These are phyloP conservation scores for Spathaspora gorwiae DNA, from an alignment of 805 yeast genomes.

Conservation along the genomic window DNA sequence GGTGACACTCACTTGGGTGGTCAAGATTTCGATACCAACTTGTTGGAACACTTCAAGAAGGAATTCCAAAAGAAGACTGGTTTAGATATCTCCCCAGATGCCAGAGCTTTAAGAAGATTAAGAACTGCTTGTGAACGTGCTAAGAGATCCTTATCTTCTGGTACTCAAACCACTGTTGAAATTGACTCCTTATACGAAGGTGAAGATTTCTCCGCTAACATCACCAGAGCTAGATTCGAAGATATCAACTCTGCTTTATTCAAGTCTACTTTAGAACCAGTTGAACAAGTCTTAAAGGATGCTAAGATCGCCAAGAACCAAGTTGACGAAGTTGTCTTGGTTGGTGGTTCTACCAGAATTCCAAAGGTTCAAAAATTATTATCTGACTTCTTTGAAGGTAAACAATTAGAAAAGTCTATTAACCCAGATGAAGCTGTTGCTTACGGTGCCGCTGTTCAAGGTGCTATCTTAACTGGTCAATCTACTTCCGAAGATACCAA, in stretches of 20 bases:
- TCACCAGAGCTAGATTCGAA: conserved; percentile 50
- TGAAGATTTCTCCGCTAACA: conserved; percentile 46
- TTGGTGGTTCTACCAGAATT: conserved; percentile 51
- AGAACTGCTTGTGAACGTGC: conserved; percentile 52
- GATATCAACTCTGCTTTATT: conserved; percentile 46
- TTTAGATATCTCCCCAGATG: conserved; percentile 41
- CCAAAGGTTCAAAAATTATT: conserved; percentile 48
- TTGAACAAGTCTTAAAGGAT: conserved; percentile 47
- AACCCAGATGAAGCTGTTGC: conserved; percentile 52
- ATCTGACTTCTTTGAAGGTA: conserved; percentile 48
- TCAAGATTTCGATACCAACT: conserved; percentile 50
- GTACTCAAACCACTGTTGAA: conserved; percentile 47
- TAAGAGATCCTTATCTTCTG: conserved; percentile 47
- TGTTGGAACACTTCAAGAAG: conserved; percentile 43
- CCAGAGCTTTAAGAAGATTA: conserved; percentile 49
- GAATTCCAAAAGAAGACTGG: conserved; percentile 46
- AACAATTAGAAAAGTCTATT: conserved; percentile 45
- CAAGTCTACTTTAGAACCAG: conserved; percentile 48
- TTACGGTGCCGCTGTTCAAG: conserved; percentile 49
- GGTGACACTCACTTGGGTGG: conserved; percentile 53
- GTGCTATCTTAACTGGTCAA: conserved; percentile 49
- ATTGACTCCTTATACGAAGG: conserved; percentile 47
- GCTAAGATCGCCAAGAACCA: conserved; percentile 37
- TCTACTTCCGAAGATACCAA: conserved; percentile 46
- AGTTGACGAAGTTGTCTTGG: conserved; percentile 47